Base-by-base conservation (phyloP, 345 rosid genomes). In the Murraya koenigii region DNA sequence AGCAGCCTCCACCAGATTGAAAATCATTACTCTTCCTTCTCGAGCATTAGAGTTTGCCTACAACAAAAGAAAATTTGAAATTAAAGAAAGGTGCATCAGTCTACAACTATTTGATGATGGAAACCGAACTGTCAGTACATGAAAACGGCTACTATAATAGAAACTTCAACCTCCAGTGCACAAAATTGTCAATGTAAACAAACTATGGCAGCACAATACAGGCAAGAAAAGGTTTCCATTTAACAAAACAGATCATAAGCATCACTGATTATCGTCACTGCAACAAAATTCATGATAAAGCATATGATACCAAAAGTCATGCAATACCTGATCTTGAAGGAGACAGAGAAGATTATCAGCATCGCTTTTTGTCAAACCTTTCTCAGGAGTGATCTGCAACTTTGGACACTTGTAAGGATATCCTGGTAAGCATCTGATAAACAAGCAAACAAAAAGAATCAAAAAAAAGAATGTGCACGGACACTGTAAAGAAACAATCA, bases 1-100 rank as follows among this genome's bases (percentile, higher is more conserved):
- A 76, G 98, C 98, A 80, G 97, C 97, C 84, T 93, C 99, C 79
- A 95, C 99, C 84, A 95, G 84, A 88, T 93, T 95, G 82, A 80
- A 93, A 84, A 95, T 92, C 99, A 95, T 95, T 26, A 95, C 99
- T 47, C 98, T 89, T 62, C 97, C 99, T 86, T 93, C 97, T 38
- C 98, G 92, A 25, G 99, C 87, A 89, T 93, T 92, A 54, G 83
- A 83, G 82, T 71, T 95, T 72, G 97, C 98, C 99, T 95, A 81
- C n/a, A 79, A 33, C 22, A 69, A 75, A 67, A 54, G n/a, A 66
- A 54, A 62, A 69, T 17, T 62, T 44, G 38, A 15, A 41, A 35
- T 32, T 55, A 28, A 39, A 54, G 49, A 60, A 59, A 58, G 22
- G 15, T 33, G 39, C 44, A 28, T 38, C 47, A 56, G 54, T 70